Evolutionary conservation across 164 flowering plant species (phyloP).

Genomic region (Dillenia turbinata): DNA sequence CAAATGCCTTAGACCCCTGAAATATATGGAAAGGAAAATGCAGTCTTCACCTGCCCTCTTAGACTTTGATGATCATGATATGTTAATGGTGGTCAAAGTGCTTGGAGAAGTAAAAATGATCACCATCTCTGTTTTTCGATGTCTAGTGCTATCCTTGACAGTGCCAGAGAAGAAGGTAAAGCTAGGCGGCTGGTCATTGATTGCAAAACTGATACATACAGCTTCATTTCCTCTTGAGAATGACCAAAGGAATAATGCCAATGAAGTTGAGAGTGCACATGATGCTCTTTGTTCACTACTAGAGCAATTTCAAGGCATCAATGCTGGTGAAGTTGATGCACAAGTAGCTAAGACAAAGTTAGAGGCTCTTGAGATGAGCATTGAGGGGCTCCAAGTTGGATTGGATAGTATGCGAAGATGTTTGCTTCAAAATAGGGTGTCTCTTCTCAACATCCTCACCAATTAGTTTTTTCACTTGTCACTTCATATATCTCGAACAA

Average conservation of each 20-base stretch:
- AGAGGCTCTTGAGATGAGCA: conserved; percentile 5
- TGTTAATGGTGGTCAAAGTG: conserved; percentile 14
- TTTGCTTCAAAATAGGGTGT: conserved; percentile 21
- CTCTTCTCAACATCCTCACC: conserved; percentile 23
- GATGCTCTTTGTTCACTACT: background rate
- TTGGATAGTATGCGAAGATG: conserved; percentile 14
- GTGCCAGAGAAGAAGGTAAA: conserved; percentile 15
- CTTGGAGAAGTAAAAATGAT: conserved; percentile 30
- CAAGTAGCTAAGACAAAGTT: background rate
- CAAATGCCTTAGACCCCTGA: conserved; percentile 18
- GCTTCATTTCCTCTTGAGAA: too few relatives aligned
- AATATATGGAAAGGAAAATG: conserved; percentile 12
- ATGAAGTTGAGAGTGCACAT: conserved; percentile 7
- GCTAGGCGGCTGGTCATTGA: conserved; percentile 26
- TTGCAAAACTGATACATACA: conserved; percentile 13
- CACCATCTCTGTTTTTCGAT: conserved; percentile 27
- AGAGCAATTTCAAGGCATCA: background rate
- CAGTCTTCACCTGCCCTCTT: background rate
- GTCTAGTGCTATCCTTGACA: conserved; percentile 28
- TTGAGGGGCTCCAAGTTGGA: conserved; percentile 15
- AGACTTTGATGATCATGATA: conserved; percentile 14
- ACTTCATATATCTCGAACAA: too few relatives aligned
- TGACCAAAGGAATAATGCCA: background rate
- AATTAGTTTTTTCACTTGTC: background rate
- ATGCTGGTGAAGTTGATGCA: conserved; percentile 7